phyloP scores from a whole-genome alignment of 768 basidiomycete genomes.

The Russula virescens region DNA sequence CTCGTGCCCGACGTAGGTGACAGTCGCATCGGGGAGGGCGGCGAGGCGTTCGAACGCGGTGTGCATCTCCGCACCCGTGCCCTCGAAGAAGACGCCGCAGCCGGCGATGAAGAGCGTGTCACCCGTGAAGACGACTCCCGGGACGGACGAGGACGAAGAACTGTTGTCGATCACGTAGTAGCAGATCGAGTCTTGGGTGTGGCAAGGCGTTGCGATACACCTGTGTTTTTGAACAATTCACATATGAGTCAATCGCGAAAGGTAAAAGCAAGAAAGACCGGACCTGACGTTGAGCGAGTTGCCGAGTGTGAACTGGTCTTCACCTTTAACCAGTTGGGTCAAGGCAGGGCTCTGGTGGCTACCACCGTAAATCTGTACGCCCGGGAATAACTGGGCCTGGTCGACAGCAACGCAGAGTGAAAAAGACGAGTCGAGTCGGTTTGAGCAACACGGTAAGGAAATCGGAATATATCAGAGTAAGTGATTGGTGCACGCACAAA shows the following conservation, averaged over 20 bases:
- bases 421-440: neutral
- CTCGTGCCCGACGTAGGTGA: slow-evolving; percentile 88
- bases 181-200: slow-evolving; percentile 96
- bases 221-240: no score
- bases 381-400: slow-evolving; percentile 42
- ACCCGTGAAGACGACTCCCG: slow-evolving; percentile 87
- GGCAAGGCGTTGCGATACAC: slow-evolving; percentile 85
- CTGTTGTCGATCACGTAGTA: slow-evolving; percentile 56
- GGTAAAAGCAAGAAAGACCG: neutral
- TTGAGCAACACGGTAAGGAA: neutral
- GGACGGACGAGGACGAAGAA: slow-evolving; percentile 33
- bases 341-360: slow-evolving; percentile 62
- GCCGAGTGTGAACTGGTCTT: slow-evolving; percentile 72
- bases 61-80: slow-evolving; percentile 75
- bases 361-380: slow-evolving; percentile 68
- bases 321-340: slow-evolving; percentile 72
- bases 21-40: slow-evolving; percentile 69
- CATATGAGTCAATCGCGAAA: no score
- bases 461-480: no score
- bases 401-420: no score
- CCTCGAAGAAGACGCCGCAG: slow-evolving; percentile 95
- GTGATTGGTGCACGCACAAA: slow-evolving; percentile 36
- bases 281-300: slow-evolving; percentile 57
- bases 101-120: slow-evolving; percentile 88
- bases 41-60: slow-evolving; percentile 63